Evolutionary conservation across 768 basidiomycete genomes (phyloP), one percentile per base, ranked within the genome.

Genomic region (Harrya chromipes): DNA sequence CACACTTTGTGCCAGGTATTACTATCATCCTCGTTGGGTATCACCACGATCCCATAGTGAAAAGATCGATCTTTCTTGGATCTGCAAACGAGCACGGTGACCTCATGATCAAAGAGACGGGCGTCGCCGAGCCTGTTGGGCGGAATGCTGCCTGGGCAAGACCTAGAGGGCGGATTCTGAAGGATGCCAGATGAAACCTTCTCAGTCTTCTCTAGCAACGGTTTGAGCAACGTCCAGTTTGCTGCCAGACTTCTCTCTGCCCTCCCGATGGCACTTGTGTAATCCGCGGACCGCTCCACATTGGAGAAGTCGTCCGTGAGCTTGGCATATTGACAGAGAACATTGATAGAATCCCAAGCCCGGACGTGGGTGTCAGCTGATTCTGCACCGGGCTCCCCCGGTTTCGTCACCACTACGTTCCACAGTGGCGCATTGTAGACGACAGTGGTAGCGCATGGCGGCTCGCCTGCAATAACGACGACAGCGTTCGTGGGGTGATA

Each of bases 1-100:
- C 49, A 56, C 21, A 58, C 50, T 38, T 54, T 56, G 27, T 39
- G 36, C 46, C 43, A 44, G n/a, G n/a, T n/a, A n/a, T n/a, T n/a
- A 14, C 9, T 37, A 17, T 37, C 37, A 19, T 51, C 49, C 3
- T 21, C 26, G 29, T 40, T 44, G 36, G 24, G 24, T 24, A 7
- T 24, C 24, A 24, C 24, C 24, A 24, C 24, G 3, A 55, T 49
- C 21, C 52, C 43, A 41, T 49, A 54, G 33, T 55, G 44, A 27
- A 24, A 24, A 4, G 24, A 24, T 24, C 24, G 4, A 7, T 45
- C 24, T 27, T 2, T 24, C 39, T 54, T 54, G 35, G 52, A 55
- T 21, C 53, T 49, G 34, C 52, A 55, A 40, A 41, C 21, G 10
- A 48, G 37, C 7, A 47, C 34, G 9, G 35, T 38, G 9, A 45